Base-by-base conservation (phyloP, 2,329 filamentous ascomycete species). In the Aspergillus candidus region DNA sequence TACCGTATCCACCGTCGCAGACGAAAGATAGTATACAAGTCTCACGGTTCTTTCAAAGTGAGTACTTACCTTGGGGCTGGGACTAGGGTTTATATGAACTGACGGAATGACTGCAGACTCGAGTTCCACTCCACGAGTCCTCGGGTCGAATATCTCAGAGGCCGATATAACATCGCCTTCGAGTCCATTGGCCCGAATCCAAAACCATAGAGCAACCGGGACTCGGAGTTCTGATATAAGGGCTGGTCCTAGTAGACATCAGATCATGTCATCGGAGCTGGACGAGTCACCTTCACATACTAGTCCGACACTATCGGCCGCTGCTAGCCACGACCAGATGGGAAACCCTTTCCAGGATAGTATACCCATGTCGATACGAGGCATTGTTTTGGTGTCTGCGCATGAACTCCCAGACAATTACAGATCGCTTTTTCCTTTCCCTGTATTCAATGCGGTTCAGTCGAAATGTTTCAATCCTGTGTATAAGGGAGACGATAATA, bases 371-470 rank as follows among this genome's bases (percentile, higher is more conserved):
- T 54, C 67, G 1, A 68, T 78, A 35, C 76, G 79, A 61, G 82
- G 81, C 0, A 82, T 86, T 47, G 67, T 71, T 32, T 72, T 85
- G 11, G 67, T 85, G 12, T 73, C 79, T 11, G 72, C 76, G 1
- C 70, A 77, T 46, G 72, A 76, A 10, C 69, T 93, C 1, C 83
- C 87, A 2, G 83, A 90, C 64, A 78, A 76, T 32, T 80, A 88
- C 52, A 78, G 80, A 15, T 68, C 77, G 1, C 62, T 91, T 0
- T 94, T 93, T 55, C 76, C 81, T 0, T 93, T 85, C 52, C 76
- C 80, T 1, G 65, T 84, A 0, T 88, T 94, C 69, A 94, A 94
- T 60, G 86, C 83, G 6, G 77, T 91, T 0, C 88, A 94, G 57
- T 93, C 88, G 0, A 88, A 83, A 58, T 88, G 84, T 55, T 93